Percentiles rank a stretch among this genome's conserved stretches.
Conservation (phyloP, 257 asterid species). For the Solanum dulcamara region DNA sequence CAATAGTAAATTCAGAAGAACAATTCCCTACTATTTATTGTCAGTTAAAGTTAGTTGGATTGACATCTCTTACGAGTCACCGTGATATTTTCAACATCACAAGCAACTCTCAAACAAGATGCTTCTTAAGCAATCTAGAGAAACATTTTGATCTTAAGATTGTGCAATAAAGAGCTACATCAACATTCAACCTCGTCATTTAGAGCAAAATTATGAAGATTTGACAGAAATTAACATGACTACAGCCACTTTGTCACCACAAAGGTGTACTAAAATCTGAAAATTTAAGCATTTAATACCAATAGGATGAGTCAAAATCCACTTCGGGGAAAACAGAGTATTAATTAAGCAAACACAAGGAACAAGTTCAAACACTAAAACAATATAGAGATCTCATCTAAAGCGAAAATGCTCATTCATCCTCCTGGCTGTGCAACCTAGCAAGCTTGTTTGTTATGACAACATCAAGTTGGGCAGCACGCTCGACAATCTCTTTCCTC, state of each 20-base stretch:
- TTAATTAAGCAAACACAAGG: not conserved
- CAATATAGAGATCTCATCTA: not conserved
- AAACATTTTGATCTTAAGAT: not conserved
- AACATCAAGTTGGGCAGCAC: constrained; percentile 65
- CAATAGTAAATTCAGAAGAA: not conserved
- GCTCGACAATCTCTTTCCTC: constrained; percentile 65
- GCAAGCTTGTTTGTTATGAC: constrained; percentile 78
- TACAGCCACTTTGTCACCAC: not conserved
- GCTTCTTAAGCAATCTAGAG: not conserved
- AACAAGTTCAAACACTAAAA: not conserved
- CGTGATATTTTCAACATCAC: not conserved
- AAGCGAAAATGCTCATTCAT: constrained; percentile 33
- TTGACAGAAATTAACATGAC: not conserved
- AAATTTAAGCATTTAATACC: not conserved
- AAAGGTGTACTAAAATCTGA: not conserved
- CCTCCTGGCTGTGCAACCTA: constrained; percentile 62
- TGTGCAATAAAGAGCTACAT: not conserved
- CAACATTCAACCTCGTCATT: not conserved
- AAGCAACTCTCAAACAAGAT: not conserved
- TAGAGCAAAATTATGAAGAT: not conserved
- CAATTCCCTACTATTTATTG: not conserved
- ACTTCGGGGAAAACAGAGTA: not conserved
- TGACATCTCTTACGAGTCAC: not conserved
- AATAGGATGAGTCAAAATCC: not conserved
- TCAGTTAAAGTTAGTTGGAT: not conserved